Conservation (phyloP, 371 early-diverging fungal genomes). For the Thermomucor indicae-seudaticae region DNA sequence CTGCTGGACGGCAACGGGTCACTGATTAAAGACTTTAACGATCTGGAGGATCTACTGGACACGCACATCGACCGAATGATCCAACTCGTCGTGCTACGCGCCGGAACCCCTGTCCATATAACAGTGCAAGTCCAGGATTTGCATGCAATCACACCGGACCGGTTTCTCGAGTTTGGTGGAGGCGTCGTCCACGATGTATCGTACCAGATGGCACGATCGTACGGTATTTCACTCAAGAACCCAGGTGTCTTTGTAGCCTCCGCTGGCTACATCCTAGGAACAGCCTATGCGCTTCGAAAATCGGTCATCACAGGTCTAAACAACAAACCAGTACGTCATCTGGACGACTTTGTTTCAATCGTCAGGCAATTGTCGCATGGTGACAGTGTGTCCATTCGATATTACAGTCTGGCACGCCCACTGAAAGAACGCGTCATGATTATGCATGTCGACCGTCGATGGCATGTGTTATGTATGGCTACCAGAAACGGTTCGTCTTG, state of each 20-base stretch:
- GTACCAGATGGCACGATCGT: slow-evolving; percentile 82
- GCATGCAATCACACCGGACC: slow-evolving; percentile 67
- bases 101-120: slow-evolving; percentile 49
- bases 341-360: slow-evolving; percentile 74
- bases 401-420: slow-evolving; percentile 59
- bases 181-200: slow-evolving; percentile 77
- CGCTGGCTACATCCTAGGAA: slow-evolving; percentile 63
- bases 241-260: slow-evolving; percentile 82
- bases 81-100: slow-evolving; percentile 66
- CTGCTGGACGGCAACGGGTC: slow-evolving; percentile 55
- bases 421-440: slow-evolving; percentile 70
- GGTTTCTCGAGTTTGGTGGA: slow-evolving; percentile 84
- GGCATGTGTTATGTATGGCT: slow-evolving; percentile 78
- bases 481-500: slow-evolving; percentile 66
- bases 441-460: slow-evolving; percentile 77
- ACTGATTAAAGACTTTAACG: slow-evolving; percentile 62
- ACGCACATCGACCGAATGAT: slow-evolving; percentile 57
- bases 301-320: slow-evolving; percentile 67
- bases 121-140: slow-evolving; percentile 70
- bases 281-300: slow-evolving; percentile 54
- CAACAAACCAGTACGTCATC: slow-evolving; percentile 61
- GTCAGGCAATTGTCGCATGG: slow-evolving; percentile 68
- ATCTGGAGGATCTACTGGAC: slow-evolving; percentile 66
- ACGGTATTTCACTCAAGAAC: slow-evolving; percentile 60
- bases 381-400: slow-evolving; percentile 76